Percentiles rank a stretch among this genome's conserved stretches.
Conservation (phyloP, 768 basidiomycete species). For the Amylocystis lapponica region DNA sequence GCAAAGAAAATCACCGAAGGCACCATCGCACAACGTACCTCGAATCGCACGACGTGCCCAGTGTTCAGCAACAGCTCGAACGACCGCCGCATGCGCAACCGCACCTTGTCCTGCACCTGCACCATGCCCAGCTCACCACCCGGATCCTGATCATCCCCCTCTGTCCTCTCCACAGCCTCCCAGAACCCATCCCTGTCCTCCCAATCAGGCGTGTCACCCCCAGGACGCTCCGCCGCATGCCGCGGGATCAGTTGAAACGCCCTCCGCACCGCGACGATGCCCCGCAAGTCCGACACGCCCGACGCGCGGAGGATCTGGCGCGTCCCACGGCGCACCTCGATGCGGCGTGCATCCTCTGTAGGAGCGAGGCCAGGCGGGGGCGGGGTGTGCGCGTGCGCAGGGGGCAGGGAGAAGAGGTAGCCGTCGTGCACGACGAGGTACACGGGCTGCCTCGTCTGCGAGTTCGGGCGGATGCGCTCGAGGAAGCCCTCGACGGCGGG, state of each 20-base stretch:
- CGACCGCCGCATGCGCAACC: slow-evolving; percentile 53
- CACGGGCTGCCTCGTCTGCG: slow-evolving; percentile 49
- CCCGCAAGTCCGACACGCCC: slow-evolving; percentile 72
- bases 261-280: slow-evolving; percentile 57
- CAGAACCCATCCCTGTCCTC: slow-evolving; percentile 29
- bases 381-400: slow-evolving; percentile 58
- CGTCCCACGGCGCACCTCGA: slow-evolving; percentile 57
- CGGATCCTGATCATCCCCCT: slow-evolving; percentile 55
- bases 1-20: not conserved
- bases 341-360: slow-evolving; percentile 26
- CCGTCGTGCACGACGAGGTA: slow-evolving; percentile 75
- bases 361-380: slow-evolving; percentile 51
- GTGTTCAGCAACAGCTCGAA: slow-evolving; percentile 74
- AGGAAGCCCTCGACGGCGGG: slow-evolving; percentile 84
- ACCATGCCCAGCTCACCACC: slow-evolving; percentile 56
- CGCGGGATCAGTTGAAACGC: slow-evolving; percentile 46
- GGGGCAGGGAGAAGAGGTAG: slow-evolving; percentile 55
- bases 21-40: slow-evolving; percentile 51
- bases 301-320: slow-evolving; percentile 57
- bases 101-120: slow-evolving; percentile 33
- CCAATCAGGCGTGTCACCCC: slow-evolving; percentile 17
- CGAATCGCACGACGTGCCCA: slow-evolving; percentile 68
- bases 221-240: slow-evolving; percentile 4
- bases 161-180: slow-evolving; percentile 32
- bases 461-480: slow-evolving; percentile 58